A percentile compares a stretch with the other conserved stretches of the same genome.
phyloP scores from a whole-genome alignment of 2,329 filamentous ascomycete species.

The Cytospora mali region DNA sequence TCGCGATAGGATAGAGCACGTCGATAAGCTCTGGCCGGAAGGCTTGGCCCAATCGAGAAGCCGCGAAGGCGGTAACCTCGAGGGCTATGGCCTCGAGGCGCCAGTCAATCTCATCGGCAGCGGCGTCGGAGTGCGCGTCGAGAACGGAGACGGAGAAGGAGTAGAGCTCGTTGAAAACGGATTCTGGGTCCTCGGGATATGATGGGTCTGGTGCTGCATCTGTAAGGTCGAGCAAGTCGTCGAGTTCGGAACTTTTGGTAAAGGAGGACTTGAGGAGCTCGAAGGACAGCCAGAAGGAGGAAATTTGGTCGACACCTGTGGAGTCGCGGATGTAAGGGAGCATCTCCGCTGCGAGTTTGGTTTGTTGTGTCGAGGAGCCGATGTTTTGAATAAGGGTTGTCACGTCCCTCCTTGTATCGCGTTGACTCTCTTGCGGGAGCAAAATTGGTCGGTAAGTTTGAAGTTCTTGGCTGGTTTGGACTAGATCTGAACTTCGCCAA shows the following conservation, averaged over 20 bases:
- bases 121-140: slow-evolving; percentile 53
- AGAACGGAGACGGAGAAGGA: slow-evolving; percentile 67
- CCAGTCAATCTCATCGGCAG: slow-evolving; percentile 59
- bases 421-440: slow-evolving; percentile 67
- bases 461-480: slow-evolving; percentile 29
- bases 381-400: slow-evolving; percentile 58
- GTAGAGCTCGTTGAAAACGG: slow-evolving; percentile 66
- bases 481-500: slow-evolving; percentile 36
- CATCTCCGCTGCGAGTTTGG: slow-evolving; percentile 66
- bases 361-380: slow-evolving; percentile 59
- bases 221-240: slow-evolving; percentile 67
- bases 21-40: slow-evolving; percentile 90
- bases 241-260: slow-evolving; percentile 55
- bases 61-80: slow-evolving; percentile 77
- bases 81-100: slow-evolving; percentile 76
- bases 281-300: slow-evolving; percentile 80
- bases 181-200: slow-evolving; percentile 47
- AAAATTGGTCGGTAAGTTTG: slow-evolving; percentile 62
- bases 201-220: slow-evolving; percentile 40
- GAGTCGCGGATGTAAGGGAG: slow-evolving; percentile 64
- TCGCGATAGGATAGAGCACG: slow-evolving; percentile 85
- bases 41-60: slow-evolving; percentile 62
- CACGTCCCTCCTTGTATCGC: slow-evolving; percentile 60
- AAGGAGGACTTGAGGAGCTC: slow-evolving; percentile 66
- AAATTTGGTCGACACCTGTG: slow-evolving; percentile 61